Evolutionary conservation across 805 yeast genomes (phyloP), one percentile per base, ranked within the genome.

Genomic region (Cyberlindnera americana): DNA sequence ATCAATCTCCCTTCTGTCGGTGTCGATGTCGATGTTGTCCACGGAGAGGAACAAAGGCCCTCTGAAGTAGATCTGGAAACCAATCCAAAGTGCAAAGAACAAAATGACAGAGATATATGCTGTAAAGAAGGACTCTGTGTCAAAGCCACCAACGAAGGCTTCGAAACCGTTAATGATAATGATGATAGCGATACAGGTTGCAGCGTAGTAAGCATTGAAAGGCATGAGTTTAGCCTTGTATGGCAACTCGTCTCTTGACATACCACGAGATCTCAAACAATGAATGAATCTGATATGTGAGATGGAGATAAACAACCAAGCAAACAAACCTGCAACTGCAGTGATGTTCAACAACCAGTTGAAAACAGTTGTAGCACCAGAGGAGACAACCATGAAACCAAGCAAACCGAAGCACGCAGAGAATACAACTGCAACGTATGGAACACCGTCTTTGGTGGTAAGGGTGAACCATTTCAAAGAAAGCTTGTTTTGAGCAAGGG

Each of bases 171-270:
- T 90, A 46, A 86, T 69, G 45, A 85, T 69, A 19, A 75, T 73
- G 55, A 87, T 73, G 21, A 82, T 47, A 12, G 69, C 59, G 47
- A 81, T 69, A 48, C 75, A 67, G 38, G 69, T 61, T 4, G 76
- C 62, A 3, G 88, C 75, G 52, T 83, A 81, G 61, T 77, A 79
- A 2, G 90, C 85, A 44, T 67, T 61, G 47, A 58, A 73, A 3
- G 95, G 93, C 79, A 81, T 82, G 40, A 71, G 68, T n/a, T 55
- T 56, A 8, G 93, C 90, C 60, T 81, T 83, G 69, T 72, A 87
- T 9, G 95, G 93, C 41, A 86, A 68, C 10, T 73, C 70, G 50
- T 81, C 79, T 54, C 95, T 67, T 19, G 81, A 67, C 40, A 83
- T 79, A 36, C 80, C 79, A 59, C 88, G 75, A 17, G 66, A 58